Evolutionary conservation across 1,284 basidiomycete species (phyloP).

Genomic region (Sporisorium exsertum): DNA sequence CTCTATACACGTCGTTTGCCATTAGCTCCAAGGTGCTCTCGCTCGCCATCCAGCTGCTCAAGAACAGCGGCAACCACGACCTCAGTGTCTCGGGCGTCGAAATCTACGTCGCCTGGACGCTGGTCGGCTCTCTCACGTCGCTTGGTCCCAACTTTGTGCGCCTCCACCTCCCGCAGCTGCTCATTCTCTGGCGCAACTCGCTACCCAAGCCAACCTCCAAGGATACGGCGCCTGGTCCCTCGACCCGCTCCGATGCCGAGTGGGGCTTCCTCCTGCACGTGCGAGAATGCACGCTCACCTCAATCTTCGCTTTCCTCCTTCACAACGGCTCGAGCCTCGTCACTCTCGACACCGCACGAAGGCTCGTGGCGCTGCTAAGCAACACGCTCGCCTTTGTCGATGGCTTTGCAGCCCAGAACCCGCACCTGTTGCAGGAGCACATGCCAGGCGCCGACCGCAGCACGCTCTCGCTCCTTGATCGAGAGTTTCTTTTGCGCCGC

Average conservation of each 20-base stretch:
- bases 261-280: slow-evolving; percentile 94
- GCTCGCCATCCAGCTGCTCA: slow-evolving; percentile 88
- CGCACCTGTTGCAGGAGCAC: slow-evolving; percentile 51
- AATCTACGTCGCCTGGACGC: slow-evolving; percentile 93
- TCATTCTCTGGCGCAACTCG: slow-evolving; percentile 96
- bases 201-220: slow-evolving; percentile 92
- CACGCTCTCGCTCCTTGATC: slow-evolving; percentile 77
- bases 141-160: slow-evolving; percentile 94
- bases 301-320: slow-evolving; percentile 86
- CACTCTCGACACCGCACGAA: slow-evolving; percentile 88
- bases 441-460: slow-evolving; percentile 65
- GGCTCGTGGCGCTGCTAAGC: slow-evolving; percentile 85
- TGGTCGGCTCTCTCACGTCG: slow-evolving; percentile 89
- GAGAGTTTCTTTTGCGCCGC: slow-evolving; percentile 84
- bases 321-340: slow-evolving; percentile 78
- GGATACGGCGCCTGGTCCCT: slow-evolving; percentile 77
- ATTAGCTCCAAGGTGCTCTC: slow-evolving; percentile 90
- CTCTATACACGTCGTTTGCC: slow-evolving; percentile 94
- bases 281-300: slow-evolving; percentile 87
- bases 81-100: slow-evolving; percentile 84
- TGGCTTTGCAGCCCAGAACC: slow-evolving; percentile 71
- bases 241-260: slow-evolving; percentile 74
- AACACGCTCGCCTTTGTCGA: slow-evolving; percentile 92
- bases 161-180: slow-evolving; percentile 87
- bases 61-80: slow-evolving; percentile 89